A percentile compares a stretch with the other conserved stretches of the same genome.
These are phyloP conservation scores for Podospora appendiculata DNA, from an alignment of 495 filamentous ascomycete genomes.

Conservation along the genomic window DNA sequence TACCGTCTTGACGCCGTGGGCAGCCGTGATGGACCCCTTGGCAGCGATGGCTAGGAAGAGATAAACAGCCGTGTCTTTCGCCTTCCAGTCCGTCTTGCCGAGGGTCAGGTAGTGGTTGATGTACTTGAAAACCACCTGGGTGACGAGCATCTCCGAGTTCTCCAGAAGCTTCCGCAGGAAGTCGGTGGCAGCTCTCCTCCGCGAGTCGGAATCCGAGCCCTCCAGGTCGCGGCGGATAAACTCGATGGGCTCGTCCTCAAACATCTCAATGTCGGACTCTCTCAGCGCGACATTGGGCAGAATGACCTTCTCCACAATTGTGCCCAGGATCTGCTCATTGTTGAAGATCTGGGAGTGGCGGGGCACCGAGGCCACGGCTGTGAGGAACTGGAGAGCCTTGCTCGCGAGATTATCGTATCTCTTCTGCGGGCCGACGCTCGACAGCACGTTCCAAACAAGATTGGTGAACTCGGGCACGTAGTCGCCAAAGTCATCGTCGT, in stretches of 20 bases:
- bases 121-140: conserved; percentile 71
- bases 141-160: conserved; percentile 79
- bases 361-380: conserved; percentile 68
- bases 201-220: conserved; percentile 89
- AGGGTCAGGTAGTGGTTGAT: conserved; percentile 69
- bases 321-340: conserved; percentile 59
- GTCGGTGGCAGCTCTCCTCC: conserved; percentile 85
- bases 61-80: conserved; percentile 95
- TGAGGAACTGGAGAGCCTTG: conserved; percentile 88
- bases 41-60: conserved; percentile 91
- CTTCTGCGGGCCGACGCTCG: conserved; percentile 72
- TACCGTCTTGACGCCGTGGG: conserved; percentile 80
- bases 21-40: conserved; percentile 76
- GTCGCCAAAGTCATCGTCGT: conserved; percentile 79
- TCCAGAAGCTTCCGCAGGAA: conserved; percentile 82
- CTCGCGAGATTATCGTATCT: conserved; percentile 96
- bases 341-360: conserved; percentile 82
- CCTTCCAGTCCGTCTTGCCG: conserved; percentile 76
- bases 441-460: conserved; percentile 85
- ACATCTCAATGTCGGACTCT: conserved; percentile 88
- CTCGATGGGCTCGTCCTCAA: conserved; percentile 98
- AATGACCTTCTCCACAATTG: conserved; percentile 91
- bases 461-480: conserved; percentile 75
- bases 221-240: conserved; percentile 95
- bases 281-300: conserved; percentile 85